phyloP scores from a whole-genome alignment of 2,329 filamentous ascomycete genomes.

The Pleomassaria siparia region DNA sequence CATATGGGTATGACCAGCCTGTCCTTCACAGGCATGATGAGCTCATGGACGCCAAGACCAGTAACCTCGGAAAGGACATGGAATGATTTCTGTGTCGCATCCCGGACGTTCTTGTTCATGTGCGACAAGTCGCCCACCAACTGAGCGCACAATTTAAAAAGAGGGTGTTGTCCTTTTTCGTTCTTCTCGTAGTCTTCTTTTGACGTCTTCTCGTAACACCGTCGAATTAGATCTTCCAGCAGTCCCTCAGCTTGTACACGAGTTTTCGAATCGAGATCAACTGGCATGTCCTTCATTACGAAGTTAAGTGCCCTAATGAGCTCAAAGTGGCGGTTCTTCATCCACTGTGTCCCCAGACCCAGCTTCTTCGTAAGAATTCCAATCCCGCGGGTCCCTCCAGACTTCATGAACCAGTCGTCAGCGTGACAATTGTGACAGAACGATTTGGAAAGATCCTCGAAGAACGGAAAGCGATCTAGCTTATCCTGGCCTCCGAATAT shows the following conservation, averaged over 20 bases:
- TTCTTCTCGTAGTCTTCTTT: slow-evolving; percentile 76
- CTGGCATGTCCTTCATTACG: slow-evolving; percentile 97
- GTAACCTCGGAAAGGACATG: slow-evolving; percentile 78
- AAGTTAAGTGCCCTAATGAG: slow-evolving; percentile 91
- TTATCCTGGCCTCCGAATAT: slow-evolving; percentile 77
- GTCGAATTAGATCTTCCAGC: slow-evolving; percentile 73
- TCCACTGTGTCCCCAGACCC: slow-evolving; percentile 80
- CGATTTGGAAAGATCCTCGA: slow-evolving; percentile 75
- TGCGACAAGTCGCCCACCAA: slow-evolving; percentile 89
- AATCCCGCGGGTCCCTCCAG: slow-evolving; percentile 88
- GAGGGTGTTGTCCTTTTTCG: slow-evolving; percentile 63
- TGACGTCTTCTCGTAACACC: slow-evolving; percentile 75
- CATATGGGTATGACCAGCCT: slow-evolving; percentile 88
- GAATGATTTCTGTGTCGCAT: slow-evolving; percentile 80
- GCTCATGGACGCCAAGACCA: slow-evolving; percentile 77
- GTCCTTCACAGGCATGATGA: slow-evolving; percentile 88
- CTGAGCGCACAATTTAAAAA: slow-evolving; percentile 77
- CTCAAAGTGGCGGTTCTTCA: slow-evolving; percentile 79
- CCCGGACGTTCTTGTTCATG: slow-evolving; percentile 92
- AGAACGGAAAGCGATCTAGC: slow-evolving; percentile 78
- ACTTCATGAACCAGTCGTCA: slow-evolving; percentile 98
- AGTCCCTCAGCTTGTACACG: slow-evolving; percentile 80
- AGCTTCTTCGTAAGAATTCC: slow-evolving; percentile 82
- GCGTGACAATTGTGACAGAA: slow-evolving; percentile 96
- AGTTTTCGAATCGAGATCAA: slow-evolving; percentile 88